Percentiles rank a stretch among this genome's conserved stretches.
Conservation (phyloP, 306 rosid species). For the Castanea sativa region DNA sequence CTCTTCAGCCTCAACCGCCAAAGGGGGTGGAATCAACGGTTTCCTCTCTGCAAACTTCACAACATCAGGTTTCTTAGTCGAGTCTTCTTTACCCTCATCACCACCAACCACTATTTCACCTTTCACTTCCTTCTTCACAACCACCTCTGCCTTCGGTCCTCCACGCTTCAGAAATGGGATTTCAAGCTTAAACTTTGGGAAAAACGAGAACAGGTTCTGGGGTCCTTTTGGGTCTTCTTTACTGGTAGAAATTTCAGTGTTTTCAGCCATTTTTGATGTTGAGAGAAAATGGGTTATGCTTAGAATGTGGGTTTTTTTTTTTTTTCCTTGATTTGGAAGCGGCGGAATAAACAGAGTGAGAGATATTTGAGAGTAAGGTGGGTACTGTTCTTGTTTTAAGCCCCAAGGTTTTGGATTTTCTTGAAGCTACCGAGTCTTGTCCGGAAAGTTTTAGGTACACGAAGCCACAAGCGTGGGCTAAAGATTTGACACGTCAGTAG, state of each 20-base stretch:
- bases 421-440: background rate
- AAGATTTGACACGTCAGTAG: too few relatives aligned
- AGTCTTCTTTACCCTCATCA: constrained; percentile 6
- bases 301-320: background rate
- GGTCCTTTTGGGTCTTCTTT: constrained; percentile 26
- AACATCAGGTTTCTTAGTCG: constrained; percentile 29
- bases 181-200: constrained; percentile 50
- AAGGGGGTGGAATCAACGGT: constrained; percentile 37
- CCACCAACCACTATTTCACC: background rate
- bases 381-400: too few relatives aligned
- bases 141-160: background rate
- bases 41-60: constrained; percentile 59
- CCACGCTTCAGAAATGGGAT: constrained; percentile 50
- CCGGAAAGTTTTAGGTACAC: too few relatives aligned
- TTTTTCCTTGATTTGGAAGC: background rate
- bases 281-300: background rate
- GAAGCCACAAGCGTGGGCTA: too few relatives aligned
- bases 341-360: constrained; percentile 28
- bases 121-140: constrained; percentile 7
- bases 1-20: constrained; percentile 49
- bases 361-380: background rate
- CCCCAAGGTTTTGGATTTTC: background rate
- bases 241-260: constrained; percentile 31
- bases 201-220: constrained; percentile 34
- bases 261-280: constrained; percentile 37